Evolutionary conservation across 78 protist species (phyloP).

Genomic region (Guillardia theta): DNA sequence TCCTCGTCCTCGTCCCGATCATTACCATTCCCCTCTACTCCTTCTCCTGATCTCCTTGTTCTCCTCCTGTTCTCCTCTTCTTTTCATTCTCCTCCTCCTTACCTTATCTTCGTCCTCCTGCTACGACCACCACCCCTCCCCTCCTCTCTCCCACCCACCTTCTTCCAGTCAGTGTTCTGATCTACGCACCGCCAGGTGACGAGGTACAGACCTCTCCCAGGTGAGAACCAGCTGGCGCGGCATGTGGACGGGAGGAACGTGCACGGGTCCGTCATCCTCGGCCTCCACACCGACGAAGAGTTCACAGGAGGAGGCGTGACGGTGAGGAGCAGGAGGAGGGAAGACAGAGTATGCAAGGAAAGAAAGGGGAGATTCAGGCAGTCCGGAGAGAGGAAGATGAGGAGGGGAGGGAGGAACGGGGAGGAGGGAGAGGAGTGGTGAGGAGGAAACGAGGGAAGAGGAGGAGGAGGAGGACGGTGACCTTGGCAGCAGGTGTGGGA

Average conservation of each 20-base stretch:
- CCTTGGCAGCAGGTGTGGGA: too few species aligned
- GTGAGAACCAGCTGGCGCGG: constrained; percentile 35
- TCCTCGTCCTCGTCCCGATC: background rate
- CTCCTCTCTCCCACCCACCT: background rate
- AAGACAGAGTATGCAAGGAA: too few species aligned
- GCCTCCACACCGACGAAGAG: background rate
- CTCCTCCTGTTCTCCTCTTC: background rate
- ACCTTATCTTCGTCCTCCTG: background rate
- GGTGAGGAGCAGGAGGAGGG: background rate
- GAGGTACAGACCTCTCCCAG: background rate
- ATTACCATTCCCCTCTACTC: background rate
- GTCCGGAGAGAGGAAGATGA: too few species aligned
- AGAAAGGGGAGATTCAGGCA: too few species aligned
- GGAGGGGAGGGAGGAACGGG: too few species aligned
- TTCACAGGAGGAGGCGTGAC: background rate
- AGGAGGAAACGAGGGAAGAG: background rate
- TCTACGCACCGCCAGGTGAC: background rate
- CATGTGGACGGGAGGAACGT: constrained; percentile 10
- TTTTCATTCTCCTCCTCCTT: background rate
- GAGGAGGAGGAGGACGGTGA: too few species aligned
- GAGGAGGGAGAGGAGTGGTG: background rate
- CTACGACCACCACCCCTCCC: background rate
- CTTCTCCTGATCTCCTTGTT: background rate
- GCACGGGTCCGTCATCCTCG: constrained; percentile 9
- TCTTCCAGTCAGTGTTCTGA: background rate